A percentile compares a stretch with the other conserved stretches of the same genome.
These are phyloP conservation scores for Peronospora destructor DNA, from an alignment of 352 stramenopile genomes.

Conservation along the genomic window DNA sequence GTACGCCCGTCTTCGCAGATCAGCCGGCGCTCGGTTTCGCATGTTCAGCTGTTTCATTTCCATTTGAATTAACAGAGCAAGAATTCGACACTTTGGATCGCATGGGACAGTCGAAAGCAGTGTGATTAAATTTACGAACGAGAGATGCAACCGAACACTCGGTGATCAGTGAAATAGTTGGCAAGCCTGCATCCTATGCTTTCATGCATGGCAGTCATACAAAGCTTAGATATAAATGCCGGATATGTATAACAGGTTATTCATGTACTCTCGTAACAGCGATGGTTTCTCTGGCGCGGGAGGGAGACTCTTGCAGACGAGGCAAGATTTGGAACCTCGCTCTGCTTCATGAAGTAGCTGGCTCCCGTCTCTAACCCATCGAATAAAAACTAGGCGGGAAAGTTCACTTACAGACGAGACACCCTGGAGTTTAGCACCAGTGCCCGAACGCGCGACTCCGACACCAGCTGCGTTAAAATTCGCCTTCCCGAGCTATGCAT, in stretches of 20 bases:
- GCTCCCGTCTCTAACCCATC: neutral
- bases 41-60: slow-evolving; percentile 14
- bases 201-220: no score
- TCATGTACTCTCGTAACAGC: no score
- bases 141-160: no score
- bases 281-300: no score
- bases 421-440: neutral
- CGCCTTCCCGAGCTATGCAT: slow-evolving; percentile 2
- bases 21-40: slow-evolving; percentile 8
- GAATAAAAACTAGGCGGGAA: slow-evolving; percentile 2
- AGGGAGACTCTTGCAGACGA: no score
- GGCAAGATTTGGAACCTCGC: no score
- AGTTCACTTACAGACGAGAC: neutral
- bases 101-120: slow-evolving; percentile 9
- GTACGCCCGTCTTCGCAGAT: slow-evolving; percentile 11
- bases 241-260: no score
- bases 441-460: slow-evolving; percentile 3
- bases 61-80: neutral
- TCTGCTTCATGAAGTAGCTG: neutral
- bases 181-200: no score
- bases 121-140: no score
- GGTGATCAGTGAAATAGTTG: no score
- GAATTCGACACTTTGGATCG: slow-evolving; percentile 5
- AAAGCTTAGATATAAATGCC: no score
- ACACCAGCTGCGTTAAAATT: slow-evolving; percentile 15